Evolutionary conservation across 805 yeast genomes (phyloP).

Genomic region (Wickerhamomyces hampshirensis): DNA sequence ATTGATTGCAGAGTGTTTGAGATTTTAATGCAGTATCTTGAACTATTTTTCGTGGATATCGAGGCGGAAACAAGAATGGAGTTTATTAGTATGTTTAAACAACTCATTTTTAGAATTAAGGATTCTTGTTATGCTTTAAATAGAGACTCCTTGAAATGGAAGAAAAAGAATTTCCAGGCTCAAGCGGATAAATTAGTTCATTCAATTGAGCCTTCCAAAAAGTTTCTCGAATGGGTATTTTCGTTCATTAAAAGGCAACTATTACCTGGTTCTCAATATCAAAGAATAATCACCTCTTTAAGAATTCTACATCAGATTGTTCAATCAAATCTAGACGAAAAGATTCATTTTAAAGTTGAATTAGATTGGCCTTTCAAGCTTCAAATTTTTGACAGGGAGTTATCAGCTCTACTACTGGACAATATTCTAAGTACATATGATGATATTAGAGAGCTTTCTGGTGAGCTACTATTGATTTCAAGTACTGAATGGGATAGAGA

Average conservation of each 20-base stretch:
- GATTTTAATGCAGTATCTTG: conserved; percentile 39
- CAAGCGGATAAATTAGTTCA: conserved; percentile 31
- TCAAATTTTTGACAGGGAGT: conserved; percentile 32
- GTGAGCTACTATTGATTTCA: conserved; percentile 35
- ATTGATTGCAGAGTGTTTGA: conserved; percentile 43
- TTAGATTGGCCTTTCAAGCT: conserved; percentile 46
- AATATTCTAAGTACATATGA: conserved; percentile 68
- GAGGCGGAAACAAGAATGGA: conserved; percentile 66
- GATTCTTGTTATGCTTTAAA: conserved; percentile 60
- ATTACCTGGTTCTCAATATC: conserved; percentile 55
- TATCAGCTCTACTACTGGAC: conserved; percentile 50
- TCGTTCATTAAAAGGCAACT: conserved; percentile 33
- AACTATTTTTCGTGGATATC: conserved; percentile 54
- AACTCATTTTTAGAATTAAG: conserved; percentile 58
- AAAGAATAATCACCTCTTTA: conserved; percentile 44
- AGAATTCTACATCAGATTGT: conserved; percentile 42
- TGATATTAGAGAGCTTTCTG: conserved; percentile 60
- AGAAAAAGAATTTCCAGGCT: conserved; percentile 32
- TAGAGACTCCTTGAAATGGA: conserved; percentile 44
- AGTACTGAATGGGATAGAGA: conserved; percentile 8
- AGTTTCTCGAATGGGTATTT: conserved; percentile 39
- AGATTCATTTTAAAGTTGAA: conserved; percentile 37
- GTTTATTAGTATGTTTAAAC: conserved; percentile 55
- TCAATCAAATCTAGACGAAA: conserved; percentile 51
- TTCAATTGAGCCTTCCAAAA: conserved; percentile 29